Conservation (phyloP, 2,329 filamentous ascomycete genomes). For the Aaosphaeria pasadenensis region DNA sequence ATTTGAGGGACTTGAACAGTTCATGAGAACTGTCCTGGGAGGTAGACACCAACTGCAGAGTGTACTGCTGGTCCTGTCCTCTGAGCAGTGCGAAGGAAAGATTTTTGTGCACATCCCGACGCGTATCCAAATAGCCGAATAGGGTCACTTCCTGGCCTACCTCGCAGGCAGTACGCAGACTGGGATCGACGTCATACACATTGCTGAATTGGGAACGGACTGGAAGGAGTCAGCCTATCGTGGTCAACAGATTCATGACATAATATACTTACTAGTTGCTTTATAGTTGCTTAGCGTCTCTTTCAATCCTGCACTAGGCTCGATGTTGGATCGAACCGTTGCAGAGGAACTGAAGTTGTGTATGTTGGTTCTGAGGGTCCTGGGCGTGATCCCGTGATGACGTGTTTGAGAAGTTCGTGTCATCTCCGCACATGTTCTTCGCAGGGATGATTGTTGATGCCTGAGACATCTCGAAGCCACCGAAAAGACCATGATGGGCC, state of each 20-base stretch:
- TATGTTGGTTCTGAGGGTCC: background rate
- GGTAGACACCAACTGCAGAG: slow-evolving; percentile 52
- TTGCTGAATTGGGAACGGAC: background rate
- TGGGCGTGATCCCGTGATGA: slow-evolving; percentile 25
- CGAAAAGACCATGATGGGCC: no score
- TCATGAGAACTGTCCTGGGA: slow-evolving; percentile 31
- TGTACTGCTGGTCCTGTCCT: slow-evolving; percentile 42
- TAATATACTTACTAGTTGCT: slow-evolving; percentile 18
- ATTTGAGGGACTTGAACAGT: slow-evolving; percentile 43
- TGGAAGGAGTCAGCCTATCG: background rate
- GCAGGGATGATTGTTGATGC: background rate
- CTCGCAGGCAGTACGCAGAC: background rate
- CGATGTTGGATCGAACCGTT: background rate
- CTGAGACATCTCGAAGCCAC: no score
- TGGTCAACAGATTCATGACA: background rate
- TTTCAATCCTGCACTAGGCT: slow-evolving; percentile 14
- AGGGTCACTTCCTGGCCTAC: slow-evolving; percentile 32
- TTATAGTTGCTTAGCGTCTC: slow-evolving; percentile 30
- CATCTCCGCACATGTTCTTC: slow-evolving; percentile 32
- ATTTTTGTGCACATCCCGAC: slow-evolving; percentile 64
- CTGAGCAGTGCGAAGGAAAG: slow-evolving; percentile 67
- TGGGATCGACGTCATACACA: background rate
- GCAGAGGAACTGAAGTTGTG: background rate
- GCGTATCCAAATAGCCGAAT: slow-evolving; percentile 70
- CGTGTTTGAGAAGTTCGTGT: slow-evolving; percentile 27